Conservation (phyloP, 2,329 filamentous ascomycete species). For the Gnomoniopsis sp. region DNA sequence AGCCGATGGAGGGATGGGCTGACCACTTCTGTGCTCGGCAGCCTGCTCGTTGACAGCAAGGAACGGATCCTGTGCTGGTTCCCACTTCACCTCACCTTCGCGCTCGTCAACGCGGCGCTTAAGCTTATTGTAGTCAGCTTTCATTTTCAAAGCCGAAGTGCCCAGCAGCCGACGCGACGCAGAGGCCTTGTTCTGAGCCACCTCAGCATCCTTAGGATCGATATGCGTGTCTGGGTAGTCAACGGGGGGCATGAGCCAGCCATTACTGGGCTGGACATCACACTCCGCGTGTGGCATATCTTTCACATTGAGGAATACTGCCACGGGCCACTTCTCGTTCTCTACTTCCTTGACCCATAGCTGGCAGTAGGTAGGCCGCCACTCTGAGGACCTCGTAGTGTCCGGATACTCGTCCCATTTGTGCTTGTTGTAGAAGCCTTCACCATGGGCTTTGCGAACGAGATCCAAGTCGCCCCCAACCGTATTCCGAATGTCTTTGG, state of each 20-base stretch:
- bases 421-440: constrained; percentile 8
- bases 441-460: neutral
- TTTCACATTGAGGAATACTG: neutral
- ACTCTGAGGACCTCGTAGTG: neutral
- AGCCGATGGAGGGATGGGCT: neutral
- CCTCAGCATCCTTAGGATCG: neutral
- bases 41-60: neutral
- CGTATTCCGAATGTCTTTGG: constrained; percentile 6
- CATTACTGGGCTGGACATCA: constrained; percentile 14
- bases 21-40: neutral
- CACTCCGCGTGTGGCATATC: constrained; percentile 8
- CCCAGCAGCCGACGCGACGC: neutral
- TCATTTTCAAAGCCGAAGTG: neutral
- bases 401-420: constrained; percentile 5
- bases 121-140: neutral
- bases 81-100: neutral
- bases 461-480: constrained; percentile 15
- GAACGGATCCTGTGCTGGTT: neutral
- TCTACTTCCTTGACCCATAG: neutral
- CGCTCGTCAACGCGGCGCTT: neutral
- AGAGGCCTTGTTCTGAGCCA: neutral
- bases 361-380: neutral
- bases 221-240: constrained; percentile 9
- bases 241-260: constrained; percentile 10
- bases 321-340: neutral